These are phyloP conservation scores for Talaromyces sp. DNA, from an alignment of 2,329 filamentous ascomycete genomes.

Conservation along the genomic window DNA sequence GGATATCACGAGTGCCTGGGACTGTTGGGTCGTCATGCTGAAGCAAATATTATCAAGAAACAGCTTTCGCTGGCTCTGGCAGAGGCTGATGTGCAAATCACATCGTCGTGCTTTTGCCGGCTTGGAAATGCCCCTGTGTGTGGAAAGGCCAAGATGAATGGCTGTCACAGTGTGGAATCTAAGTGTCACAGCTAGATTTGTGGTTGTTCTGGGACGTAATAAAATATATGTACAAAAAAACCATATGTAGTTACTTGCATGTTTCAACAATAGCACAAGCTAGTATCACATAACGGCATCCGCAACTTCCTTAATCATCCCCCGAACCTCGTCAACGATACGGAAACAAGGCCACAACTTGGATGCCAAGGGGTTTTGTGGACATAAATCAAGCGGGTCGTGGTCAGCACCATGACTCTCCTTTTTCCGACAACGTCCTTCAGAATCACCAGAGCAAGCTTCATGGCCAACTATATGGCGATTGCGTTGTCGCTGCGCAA, in stretches of 20 bases:
- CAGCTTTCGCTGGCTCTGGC: constrained; percentile 47
- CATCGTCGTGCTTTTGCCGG: constrained; percentile 49
- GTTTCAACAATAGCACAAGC: background rate
- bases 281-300: constrained; percentile 12
- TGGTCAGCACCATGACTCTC: constrained; percentile 15
- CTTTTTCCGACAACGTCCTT: constrained; percentile 21
- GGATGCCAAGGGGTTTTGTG: constrained; percentile 17
- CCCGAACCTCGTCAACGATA: constrained; percentile 23
- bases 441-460: constrained; percentile 16
- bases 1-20: constrained; percentile 64
- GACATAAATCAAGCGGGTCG: constrained; percentile 23
- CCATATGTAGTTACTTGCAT: background rate
- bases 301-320: constrained; percentile 22
- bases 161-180: background rate
- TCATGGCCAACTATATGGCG: constrained; percentile 24
- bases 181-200: background rate
- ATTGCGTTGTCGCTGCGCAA: constrained; percentile 22
- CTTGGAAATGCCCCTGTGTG: background rate
- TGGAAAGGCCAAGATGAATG: constrained; percentile 1
- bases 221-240: background rate
- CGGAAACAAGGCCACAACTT: constrained; percentile 23
- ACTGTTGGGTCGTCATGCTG: constrained; percentile 39
- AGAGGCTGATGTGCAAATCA: constrained; percentile 53
- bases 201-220: background rate
- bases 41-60: constrained; percentile 29